Conservation (phyloP, 768 basidiomycete genomes). For the Melanogaster broomeanus region DNA sequence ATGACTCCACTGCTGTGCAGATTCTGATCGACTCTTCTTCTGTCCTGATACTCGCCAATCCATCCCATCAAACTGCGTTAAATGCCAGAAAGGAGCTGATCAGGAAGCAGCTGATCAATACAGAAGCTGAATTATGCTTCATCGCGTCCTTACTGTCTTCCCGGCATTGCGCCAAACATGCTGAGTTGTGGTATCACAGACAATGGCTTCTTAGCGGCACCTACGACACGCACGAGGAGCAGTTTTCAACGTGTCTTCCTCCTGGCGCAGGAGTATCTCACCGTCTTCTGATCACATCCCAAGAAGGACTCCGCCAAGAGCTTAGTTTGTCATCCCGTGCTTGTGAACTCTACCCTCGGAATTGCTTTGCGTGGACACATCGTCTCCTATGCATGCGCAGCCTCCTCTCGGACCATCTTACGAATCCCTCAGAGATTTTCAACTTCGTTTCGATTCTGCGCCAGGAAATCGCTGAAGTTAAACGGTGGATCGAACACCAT, state of each 20-base stretch:
- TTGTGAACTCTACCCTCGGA: slow-evolving; percentile 66
- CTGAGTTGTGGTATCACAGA: slow-evolving; percentile 70
- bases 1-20: slow-evolving; percentile 7
- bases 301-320: slow-evolving; percentile 43
- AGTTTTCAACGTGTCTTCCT: background rate
- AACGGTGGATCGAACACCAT: slow-evolving; percentile 61
- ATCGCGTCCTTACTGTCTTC: slow-evolving; percentile 50
- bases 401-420: slow-evolving; percentile 21
- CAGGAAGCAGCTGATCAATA: slow-evolving; percentile 33
- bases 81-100: slow-evolving; percentile 61
- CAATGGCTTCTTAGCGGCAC: slow-evolving; percentile 55
- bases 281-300: slow-evolving; percentile 30
- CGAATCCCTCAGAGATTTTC: slow-evolving; percentile 10
- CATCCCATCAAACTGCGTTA: slow-evolving; percentile 68
- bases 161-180: slow-evolving; percentile 61
- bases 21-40: slow-evolving; percentile 38
- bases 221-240: slow-evolving; percentile 26
- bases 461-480: slow-evolving; percentile 39
- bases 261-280: background rate
- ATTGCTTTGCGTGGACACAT: slow-evolving; percentile 75
- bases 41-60: slow-evolving; percentile 63
- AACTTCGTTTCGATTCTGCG: slow-evolving; percentile 34
- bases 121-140: slow-evolving; percentile 49
- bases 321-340: slow-evolving; percentile 47
- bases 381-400: slow-evolving; percentile 50